Percentiles rank a stretch among this genome's conserved stretches.
Evolutionary conservation across 805 yeast genomes (phyloP).

Genomic region (Cyberlindnera xylosilytica): DNA sequence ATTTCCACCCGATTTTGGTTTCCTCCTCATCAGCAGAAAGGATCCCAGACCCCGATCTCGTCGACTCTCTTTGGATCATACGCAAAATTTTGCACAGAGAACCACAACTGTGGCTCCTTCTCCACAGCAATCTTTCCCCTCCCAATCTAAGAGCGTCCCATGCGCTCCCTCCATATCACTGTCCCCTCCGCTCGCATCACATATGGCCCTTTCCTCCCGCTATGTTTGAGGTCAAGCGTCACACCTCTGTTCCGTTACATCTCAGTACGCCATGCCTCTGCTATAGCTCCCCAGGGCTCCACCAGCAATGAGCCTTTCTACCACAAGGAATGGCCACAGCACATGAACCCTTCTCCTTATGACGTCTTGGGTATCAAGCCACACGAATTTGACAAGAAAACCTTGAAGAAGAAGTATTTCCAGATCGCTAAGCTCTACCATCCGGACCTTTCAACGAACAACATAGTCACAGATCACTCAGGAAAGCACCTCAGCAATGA

Average conservation of each 20-base stretch:
- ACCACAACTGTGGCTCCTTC: background rate
- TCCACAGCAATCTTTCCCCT: background rate
- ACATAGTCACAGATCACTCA: constrained; percentile 25
- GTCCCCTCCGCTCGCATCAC: no score
- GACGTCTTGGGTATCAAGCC: constrained; percentile 53
- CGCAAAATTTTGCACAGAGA: no score
- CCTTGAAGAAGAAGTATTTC: constrained; percentile 49
- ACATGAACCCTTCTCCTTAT: constrained; percentile 61
- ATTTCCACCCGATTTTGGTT: no score
- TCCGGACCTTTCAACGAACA: constrained; percentile 56
- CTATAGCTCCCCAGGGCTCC: background rate
- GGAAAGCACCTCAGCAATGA: constrained; percentile 32
- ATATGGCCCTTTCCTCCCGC: no score
- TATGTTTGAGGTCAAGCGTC: no score
- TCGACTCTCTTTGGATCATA: no score
- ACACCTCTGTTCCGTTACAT: no score
- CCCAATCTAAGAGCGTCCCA: no score
- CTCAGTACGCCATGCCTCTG: constrained; percentile 1
- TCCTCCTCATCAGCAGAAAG: no score
- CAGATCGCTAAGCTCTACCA: constrained; percentile 73
- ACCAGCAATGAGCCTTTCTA: constrained; percentile 7
- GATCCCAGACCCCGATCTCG: no score
- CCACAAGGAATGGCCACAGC: constrained; percentile 53
- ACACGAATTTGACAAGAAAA: constrained; percentile 33
- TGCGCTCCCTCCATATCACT: background rate